These are phyloP conservation scores for Fusarium incarnatum DNA, from an alignment of 2,329 filamentous ascomycete species.

Conservation along the genomic window DNA sequence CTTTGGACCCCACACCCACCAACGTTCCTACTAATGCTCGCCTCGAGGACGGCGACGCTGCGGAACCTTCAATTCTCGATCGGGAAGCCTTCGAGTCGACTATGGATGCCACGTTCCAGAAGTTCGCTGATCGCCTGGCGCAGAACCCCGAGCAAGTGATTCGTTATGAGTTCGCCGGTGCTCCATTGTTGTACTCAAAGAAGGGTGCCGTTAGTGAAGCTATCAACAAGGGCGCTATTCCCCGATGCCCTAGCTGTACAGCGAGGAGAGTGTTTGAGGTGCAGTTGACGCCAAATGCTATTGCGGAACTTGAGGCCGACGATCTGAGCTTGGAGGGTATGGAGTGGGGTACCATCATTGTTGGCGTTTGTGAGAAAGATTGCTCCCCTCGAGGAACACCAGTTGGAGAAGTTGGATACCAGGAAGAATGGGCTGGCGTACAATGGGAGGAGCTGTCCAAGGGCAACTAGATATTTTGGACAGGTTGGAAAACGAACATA, in stretches of 20 bases:
- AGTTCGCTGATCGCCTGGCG: conserved; percentile 80
- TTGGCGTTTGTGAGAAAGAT: conserved; percentile 85
- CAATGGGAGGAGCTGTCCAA: conserved; percentile 88
- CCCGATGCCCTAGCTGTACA: conserved; percentile 82
- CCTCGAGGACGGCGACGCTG: conserved; percentile 55
- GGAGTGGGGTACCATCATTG: conserved; percentile 96
- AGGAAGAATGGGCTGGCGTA: conserved; percentile 97
- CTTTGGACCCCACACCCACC: conserved; percentile 71
- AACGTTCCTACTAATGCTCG: conserved; percentile 64
- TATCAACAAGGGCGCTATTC: conserved; percentile 69
- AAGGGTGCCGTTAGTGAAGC: conserved; percentile 78
- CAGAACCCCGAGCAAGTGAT: conserved; percentile 88
- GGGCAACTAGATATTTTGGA: conserved; percentile 43
- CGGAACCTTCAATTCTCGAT: conserved; percentile 66
- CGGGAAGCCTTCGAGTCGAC: conserved; percentile 78
- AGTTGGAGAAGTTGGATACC: conserved; percentile 76
- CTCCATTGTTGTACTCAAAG: conserved; percentile 83
- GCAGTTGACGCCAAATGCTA: conserved; percentile 91
- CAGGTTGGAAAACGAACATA: conserved; percentile 3
- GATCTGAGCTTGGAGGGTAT: conserved; percentile 82
- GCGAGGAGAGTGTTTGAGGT: conserved; percentile 85
- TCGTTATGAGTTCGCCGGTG: conserved; percentile 80
- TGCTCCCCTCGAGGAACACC: conserved; percentile 72
- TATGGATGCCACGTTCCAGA: conserved; percentile 81
- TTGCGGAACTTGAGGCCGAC: conserved; percentile 86